phyloP scores from a whole-genome alignment of 2,329 filamentous ascomycete species.

The Colletotrichum tanaceti region DNA sequence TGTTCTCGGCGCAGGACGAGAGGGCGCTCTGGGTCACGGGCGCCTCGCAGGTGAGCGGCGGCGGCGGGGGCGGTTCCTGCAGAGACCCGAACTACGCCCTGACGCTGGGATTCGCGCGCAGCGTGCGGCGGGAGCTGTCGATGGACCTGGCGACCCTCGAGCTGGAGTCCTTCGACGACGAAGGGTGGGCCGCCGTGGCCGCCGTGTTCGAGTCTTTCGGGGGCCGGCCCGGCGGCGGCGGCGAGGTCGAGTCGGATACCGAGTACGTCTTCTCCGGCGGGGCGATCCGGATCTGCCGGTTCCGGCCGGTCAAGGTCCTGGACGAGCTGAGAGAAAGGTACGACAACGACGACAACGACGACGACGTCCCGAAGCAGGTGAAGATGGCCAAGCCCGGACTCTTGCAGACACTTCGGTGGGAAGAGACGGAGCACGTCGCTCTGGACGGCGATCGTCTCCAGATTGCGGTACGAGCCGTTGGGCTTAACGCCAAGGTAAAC shows the following conservation, averaged over 20 bases:
- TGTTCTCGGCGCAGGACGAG: slow-evolving; percentile 28
- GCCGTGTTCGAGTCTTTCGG: slow-evolving; percentile 11
- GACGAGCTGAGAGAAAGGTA: slow-evolving; percentile 1
- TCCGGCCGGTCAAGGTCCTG: slow-evolving; percentile 8
- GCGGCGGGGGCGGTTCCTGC: too few relatives aligned
- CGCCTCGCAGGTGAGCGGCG: slow-evolving; percentile 43
- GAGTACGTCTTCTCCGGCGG: slow-evolving; percentile 49
- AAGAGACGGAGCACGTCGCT: neutral
- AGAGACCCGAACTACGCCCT: slow-evolving; percentile 46
- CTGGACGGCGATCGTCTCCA: slow-evolving; percentile 2
- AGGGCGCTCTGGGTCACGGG: slow-evolving; percentile 50
- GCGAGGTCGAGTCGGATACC: slow-evolving; percentile 43
- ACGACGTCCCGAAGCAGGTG: neutral
- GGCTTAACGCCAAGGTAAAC: slow-evolving; percentile 29
- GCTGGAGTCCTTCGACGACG: slow-evolving; percentile 41
- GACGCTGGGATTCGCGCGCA: slow-evolving; percentile 47
- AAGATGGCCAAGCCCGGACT: neutral
- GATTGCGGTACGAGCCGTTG: neutral
- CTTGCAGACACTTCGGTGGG: slow-evolving; percentile 1
- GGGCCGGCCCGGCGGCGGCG: neutral
- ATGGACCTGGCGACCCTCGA: slow-evolving; percentile 49
- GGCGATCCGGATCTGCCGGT: slow-evolving; percentile 44
- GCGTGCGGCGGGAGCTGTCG: slow-evolving; percentile 46
- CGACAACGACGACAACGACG: too few relatives aligned
- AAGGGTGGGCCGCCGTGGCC: slow-evolving; percentile 10